Base-by-base conservation (phyloP, 2,329 filamentous ascomycete species). In the Alternaria arbusti region DNA sequence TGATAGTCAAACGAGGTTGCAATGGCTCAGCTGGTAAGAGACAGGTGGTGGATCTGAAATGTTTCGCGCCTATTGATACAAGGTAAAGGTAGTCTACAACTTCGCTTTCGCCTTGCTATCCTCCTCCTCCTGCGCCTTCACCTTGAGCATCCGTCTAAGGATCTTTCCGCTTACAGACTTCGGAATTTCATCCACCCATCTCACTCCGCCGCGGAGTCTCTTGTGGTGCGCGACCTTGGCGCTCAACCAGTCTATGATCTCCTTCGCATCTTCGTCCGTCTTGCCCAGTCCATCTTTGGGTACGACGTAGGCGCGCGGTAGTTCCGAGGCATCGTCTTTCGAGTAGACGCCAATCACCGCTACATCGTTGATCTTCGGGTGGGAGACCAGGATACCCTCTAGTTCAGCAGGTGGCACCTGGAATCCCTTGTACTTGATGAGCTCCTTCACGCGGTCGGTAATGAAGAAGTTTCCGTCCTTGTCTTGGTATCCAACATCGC, bases 401-500 rank as follows among this genome's bases (percentile, higher is more conserved):
- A 85, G 78, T 59, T 84, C 82, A 6, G 82, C 82, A 4, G 83
- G 83, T 3, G 83, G 80, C 0, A 85, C 83, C 57, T 84, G 83
- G 70, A 84, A 85, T 26, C 81, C 79, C 52, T 81, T 81, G 72
- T 81, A 81, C 66, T 81, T 81, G 70, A 81, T 81, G 54, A 82
- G 70, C 59, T 82, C 80, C 66, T 82, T 82, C 55, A 81, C 77
- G 7, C 94, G 90, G 76, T 97, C 94, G 1, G 94, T 97, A 76
- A 97, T 95, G 83, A 90, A 97, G 73, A 96, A 92, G 75, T 96
- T 92, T 28, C 91, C 91, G 54, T 91, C 85, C 49, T 86, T 82
- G 74, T 97, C 92, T 72, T 92, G 88, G 68, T 92, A 89, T 5
- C 93, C 92, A 25, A 97, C 89, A 73, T 97, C 94, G 2, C 94